Evolutionary conservation across 2,329 filamentous ascomycete species (phyloP).

Genomic region (Aphanoascus verrucosus): DNA sequence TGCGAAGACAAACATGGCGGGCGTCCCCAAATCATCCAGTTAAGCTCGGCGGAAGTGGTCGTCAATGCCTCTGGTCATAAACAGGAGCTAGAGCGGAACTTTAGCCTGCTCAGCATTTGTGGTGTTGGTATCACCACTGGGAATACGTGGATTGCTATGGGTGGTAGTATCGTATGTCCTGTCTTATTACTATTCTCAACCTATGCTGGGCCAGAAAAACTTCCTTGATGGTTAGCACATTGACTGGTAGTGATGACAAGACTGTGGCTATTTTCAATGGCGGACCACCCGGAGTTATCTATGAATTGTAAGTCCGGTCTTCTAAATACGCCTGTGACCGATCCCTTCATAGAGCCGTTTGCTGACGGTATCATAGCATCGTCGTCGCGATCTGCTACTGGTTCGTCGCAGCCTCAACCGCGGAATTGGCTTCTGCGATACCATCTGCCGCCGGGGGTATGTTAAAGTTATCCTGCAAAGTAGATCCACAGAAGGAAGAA

Average conservation of each 20-base stretch:
- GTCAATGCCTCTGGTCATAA: conserved; percentile 55
- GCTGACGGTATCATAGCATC: conserved; percentile 22
- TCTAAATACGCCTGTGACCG: neutral
- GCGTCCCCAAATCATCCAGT: no score
- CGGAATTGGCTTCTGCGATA: conserved; percentile 51
- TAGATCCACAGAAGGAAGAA: neutral
- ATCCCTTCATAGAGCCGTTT: neutral
- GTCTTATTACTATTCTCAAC: conserved; percentile 31
- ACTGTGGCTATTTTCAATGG: conserved; percentile 50
- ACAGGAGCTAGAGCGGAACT: conserved; percentile 54
- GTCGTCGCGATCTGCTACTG: conserved; percentile 45
- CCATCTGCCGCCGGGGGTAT: conserved; percentile 47
- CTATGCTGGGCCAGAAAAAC: neutral
- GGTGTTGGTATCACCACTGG: conserved; percentile 52
- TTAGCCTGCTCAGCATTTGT: conserved; percentile 49
- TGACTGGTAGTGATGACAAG: conserved; percentile 20
- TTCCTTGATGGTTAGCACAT: conserved; percentile 1
- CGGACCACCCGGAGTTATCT: conserved; percentile 51
- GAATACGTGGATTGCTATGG: conserved; percentile 55
- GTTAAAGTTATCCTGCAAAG: neutral
- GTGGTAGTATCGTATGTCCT: conserved; percentile 48
- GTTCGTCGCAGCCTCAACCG: conserved; percentile 48
- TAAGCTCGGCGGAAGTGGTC: neutral
- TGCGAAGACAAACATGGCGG: no score
- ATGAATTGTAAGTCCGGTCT: conserved; percentile 42